Conservation (phyloP, 2,329 filamentous ascomycete species). For the Leptographium flavum region DNA sequence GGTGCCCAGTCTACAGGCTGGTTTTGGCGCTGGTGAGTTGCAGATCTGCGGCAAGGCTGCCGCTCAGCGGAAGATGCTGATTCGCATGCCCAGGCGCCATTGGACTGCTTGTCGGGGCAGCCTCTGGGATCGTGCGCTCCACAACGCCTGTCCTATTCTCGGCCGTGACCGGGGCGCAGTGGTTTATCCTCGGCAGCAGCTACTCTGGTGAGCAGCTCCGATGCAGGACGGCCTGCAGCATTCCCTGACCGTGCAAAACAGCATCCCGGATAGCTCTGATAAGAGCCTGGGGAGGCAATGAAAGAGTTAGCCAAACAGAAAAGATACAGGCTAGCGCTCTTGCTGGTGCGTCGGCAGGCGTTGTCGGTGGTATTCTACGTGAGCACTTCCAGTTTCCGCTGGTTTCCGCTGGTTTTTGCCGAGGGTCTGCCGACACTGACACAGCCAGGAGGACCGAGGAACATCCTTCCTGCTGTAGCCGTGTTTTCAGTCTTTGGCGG, state of each 20-base stretch:
- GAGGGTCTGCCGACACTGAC: neutral
- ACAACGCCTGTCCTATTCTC: slow-evolving; percentile 57
- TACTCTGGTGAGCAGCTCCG: slow-evolving; percentile 49
- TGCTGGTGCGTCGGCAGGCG: slow-evolving; percentile 55
- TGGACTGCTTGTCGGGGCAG: slow-evolving; percentile 51
- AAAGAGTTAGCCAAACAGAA: slow-evolving; percentile 40
- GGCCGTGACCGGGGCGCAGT: slow-evolving; percentile 60
- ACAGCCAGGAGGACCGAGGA: slow-evolving; percentile 32
- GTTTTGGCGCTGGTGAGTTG: slow-evolving; percentile 39
- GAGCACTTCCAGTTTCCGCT: slow-evolving; percentile 16
- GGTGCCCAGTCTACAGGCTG: slow-evolving; percentile 41
- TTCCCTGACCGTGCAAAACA: slow-evolving; percentile 14
- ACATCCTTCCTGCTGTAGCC: slow-evolving; percentile 35
- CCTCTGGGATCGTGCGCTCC: slow-evolving; percentile 57
- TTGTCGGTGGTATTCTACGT: slow-evolving; percentile 43
- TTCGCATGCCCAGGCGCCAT: slow-evolving; percentile 30
- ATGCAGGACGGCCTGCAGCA: neutral
- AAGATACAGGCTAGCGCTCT: slow-evolving; percentile 53
- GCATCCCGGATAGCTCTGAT: slow-evolving; percentile 33
- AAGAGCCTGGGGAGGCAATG: slow-evolving; percentile 33
- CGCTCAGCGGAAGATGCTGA: neutral
- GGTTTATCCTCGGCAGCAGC: slow-evolving; percentile 61
- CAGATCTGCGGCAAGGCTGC: neutral
- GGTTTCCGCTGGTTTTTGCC: neutral
- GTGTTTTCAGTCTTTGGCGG: slow-evolving; percentile 27